Conservation (phyloP, 2,329 filamentous ascomycete genomes). For the Hymenoscyphus fraxineus region DNA sequence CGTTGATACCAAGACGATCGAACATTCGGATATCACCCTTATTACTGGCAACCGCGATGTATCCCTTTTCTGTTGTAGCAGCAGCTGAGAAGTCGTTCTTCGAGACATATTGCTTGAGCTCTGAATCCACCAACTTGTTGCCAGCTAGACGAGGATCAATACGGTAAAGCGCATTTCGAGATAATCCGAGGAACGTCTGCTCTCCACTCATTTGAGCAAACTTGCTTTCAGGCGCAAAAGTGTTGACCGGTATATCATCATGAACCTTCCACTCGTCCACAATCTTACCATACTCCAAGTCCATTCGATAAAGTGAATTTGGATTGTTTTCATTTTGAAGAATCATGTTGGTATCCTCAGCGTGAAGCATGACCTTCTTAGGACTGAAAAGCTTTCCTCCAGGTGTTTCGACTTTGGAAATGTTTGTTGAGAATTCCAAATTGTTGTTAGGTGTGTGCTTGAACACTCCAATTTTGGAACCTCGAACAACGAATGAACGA, state of each 20-base stretch:
- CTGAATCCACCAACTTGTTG: conserved; percentile 85
- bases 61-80: conserved; percentile 92
- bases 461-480: conserved; percentile 98
- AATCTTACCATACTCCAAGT: conserved; percentile 94
- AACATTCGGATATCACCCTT: conserved; percentile 98
- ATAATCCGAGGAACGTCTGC: conserved; percentile 92
- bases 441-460: conserved; percentile 92
- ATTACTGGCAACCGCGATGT: conserved; percentile 94
- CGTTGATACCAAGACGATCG: conserved; percentile 92
- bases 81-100: conserved; percentile 97
- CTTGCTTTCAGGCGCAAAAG: conserved; percentile 94
- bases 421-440: conserved; percentile 93
- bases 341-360: conserved; percentile 36
- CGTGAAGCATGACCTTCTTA: conserved; percentile 54
- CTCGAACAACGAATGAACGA: conserved; percentile 92
- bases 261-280: conserved; percentile 99
- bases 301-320: conserved; percentile 93
- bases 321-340: conserved; percentile 56
- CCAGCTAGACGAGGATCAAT: conserved; percentile 87
- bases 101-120: conserved; percentile 92
- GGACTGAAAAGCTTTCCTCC: conserved; percentile 85
- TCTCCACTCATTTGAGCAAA: conserved; percentile 96
- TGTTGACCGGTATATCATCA: conserved; percentile 88
- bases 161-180: conserved; percentile 87
- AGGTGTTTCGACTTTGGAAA: conserved; percentile 90